Percentiles rank a stretch among this genome's conserved stretches.
Evolutionary conservation across 495 filamentous ascomycete genomes (phyloP).

Genomic region (Acidomyces sp.): DNA sequence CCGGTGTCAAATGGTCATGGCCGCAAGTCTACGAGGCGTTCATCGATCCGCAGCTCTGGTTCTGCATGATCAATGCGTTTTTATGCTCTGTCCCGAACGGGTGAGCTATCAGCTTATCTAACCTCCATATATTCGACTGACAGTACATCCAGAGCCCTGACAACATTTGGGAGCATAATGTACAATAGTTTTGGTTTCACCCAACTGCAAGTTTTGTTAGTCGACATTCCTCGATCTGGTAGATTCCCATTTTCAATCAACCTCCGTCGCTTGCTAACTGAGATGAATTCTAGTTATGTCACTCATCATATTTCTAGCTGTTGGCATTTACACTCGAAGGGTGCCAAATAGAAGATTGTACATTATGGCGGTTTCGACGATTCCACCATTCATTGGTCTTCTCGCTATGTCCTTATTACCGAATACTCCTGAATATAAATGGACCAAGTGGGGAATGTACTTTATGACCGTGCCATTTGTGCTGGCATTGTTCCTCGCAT

Average conservation of each 20-base stretch:
- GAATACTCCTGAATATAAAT: not conserved
- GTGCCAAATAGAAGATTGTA: not conserved
- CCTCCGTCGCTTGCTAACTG: not conserved
- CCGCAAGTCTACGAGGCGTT: slow-evolving; percentile 29
- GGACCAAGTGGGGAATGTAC: slow-evolving; percentile 1
- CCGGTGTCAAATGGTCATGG: slow-evolving; percentile 24
- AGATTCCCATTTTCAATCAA: not conserved
- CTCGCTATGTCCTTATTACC: not conserved
- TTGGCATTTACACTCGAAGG: not conserved
- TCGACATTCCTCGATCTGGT: slow-evolving; percentile 1
- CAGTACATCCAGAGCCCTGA: not conserved
- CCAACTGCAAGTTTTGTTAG: not conserved
- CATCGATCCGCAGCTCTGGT: slow-evolving; percentile 23
- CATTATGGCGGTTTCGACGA: slow-evolving; percentile 24
- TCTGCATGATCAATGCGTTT: slow-evolving; percentile 5
- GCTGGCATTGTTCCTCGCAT: slow-evolving; percentile 3
- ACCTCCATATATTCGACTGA: not conserved
- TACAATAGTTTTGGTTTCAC: not conserved
- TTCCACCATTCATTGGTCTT: slow-evolving; percentile 24
- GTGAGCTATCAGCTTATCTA: not conserved
- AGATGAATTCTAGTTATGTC: not conserved
- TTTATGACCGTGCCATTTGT: not conserved
- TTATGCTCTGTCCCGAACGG: slow-evolving; percentile 1
- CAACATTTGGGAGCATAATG: not conserved
- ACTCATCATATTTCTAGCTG: not conserved